Evolutionary conservation across 202 grass and related monocot species (phyloP).

Genomic region (Schoenoplectus triqueter): DNA sequence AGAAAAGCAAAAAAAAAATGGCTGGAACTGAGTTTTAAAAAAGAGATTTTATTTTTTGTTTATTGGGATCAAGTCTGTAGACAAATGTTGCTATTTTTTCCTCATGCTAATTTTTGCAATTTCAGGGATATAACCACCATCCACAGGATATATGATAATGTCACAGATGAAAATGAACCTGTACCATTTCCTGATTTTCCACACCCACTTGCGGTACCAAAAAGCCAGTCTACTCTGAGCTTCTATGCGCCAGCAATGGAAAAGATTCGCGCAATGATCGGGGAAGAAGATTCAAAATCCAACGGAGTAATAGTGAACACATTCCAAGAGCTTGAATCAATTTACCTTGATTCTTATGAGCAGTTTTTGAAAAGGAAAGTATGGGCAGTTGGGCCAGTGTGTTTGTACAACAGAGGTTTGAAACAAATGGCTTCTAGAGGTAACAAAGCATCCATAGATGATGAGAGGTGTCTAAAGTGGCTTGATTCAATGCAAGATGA

Average conservation of each 20-base stretch:
- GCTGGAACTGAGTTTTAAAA: too few relatives aligned
- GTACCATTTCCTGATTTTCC: slow-evolving; percentile 40
- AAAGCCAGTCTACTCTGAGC: background rate
- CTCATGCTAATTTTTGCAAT: slow-evolving; percentile 31
- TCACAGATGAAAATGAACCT: slow-evolving; percentile 33
- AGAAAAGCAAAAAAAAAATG: too few relatives aligned
- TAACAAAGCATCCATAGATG: slow-evolving; percentile 31
- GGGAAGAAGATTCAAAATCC: slow-evolving; percentile 23
- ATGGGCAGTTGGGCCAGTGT: slow-evolving; percentile 42
- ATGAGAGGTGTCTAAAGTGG: slow-evolving; percentile 52
- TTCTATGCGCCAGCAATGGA: slow-evolving; percentile 9
- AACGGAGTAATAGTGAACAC: slow-evolving; percentile 31
- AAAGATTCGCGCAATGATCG: background rate
- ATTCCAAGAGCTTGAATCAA: slow-evolving; percentile 35
- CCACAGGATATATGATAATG: slow-evolving; percentile 32
- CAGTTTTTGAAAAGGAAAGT: slow-evolving; percentile 22
- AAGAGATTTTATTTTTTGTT: too few relatives aligned
- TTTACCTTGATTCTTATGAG: slow-evolving; percentile 38
- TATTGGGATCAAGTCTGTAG: too few relatives aligned
- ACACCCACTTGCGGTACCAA: slow-evolving; percentile 29
- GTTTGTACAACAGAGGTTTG: slow-evolving; percentile 35
- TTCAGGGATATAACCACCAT: background rate
- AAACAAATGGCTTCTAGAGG: slow-evolving; percentile 37
- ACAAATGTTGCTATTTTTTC: background rate
- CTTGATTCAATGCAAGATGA: slow-evolving; percentile 40